phyloP scores from a whole-genome alignment of 768 basidiomycete species.

The Russula lepida region DNA sequence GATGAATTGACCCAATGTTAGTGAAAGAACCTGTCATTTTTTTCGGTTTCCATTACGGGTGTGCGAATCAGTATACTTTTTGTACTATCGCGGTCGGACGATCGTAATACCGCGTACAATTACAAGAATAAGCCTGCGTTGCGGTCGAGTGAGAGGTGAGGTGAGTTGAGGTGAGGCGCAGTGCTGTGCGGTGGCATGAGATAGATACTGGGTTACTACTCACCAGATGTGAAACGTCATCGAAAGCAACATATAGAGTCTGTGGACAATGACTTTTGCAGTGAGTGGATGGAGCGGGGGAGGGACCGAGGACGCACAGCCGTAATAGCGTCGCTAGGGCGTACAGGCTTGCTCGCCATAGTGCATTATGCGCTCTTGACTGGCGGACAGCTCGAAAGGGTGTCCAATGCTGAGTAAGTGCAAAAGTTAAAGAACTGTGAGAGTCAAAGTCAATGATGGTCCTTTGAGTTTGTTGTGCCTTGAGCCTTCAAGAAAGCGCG shows the following conservation, averaged over 20 bases:
- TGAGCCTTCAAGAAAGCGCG: too few relatives aligned
- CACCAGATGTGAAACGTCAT: constrained; percentile 69
- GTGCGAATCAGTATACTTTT: not conserved
- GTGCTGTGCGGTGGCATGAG: too few relatives aligned
- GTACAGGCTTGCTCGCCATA: constrained; percentile 50
- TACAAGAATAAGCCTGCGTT: constrained; percentile 39
- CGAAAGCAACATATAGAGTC: constrained; percentile 63
- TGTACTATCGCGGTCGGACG: not conserved
- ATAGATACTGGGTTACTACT: constrained; percentile 28
- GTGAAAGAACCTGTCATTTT: constrained; percentile 40
- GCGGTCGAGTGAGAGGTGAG: too few relatives aligned
- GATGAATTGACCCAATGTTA: constrained; percentile 51
- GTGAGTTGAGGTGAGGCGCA: not conserved
- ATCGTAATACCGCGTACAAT: constrained; percentile 32
- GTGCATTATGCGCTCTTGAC: constrained; percentile 38
- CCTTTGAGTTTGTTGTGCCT: not conserved
- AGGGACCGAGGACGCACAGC: constrained; percentile 38
- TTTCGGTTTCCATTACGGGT: not conserved
- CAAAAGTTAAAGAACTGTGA: constrained; percentile 41
- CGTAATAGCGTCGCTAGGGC: constrained; percentile 49
- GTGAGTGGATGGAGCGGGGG: not conserved
- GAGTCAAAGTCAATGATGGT: not conserved
- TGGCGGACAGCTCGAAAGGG: constrained; percentile 33
- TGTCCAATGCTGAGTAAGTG: constrained; percentile 40
- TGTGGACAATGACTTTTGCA: constrained; percentile 24